These are phyloP conservation scores for Blastocladiella britannica DNA, from an alignment of 192 early-diverging fungal species.

Conservation along the genomic window DNA sequence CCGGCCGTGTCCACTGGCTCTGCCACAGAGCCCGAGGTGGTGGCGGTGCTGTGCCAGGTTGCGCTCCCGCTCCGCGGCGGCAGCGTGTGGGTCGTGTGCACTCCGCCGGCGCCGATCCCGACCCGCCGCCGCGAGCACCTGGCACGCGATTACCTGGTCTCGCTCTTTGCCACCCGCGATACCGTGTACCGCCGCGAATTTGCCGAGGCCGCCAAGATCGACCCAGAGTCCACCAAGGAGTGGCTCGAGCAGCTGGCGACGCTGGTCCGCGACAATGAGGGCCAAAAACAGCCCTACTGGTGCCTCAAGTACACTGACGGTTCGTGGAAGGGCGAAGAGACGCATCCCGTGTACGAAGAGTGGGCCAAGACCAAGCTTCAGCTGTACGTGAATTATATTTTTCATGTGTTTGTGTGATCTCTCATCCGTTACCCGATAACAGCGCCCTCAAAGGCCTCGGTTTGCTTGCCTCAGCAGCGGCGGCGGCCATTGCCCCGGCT, in stretches of 20 bases:
- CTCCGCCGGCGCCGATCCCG: too few species aligned
- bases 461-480: neutral
- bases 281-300: neutral
- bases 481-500: neutral
- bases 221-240: neutral
- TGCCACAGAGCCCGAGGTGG: too few species aligned
- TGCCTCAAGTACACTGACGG: neutral
- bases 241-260: neutral
- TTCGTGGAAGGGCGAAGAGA: too few species aligned
- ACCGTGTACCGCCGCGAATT: neutral
- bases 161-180: neutral
- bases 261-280: too few species aligned
- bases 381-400: neutral
- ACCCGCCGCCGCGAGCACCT: neutral
- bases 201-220: neutral
- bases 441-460: neutral
- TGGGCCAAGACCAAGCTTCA: neutral
- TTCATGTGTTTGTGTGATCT: neutral
- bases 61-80: too few species aligned
- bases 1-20: too few species aligned
- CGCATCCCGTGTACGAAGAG: neutral
- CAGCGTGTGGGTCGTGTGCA: too few species aligned
- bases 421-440: too few species aligned
- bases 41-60: too few species aligned
- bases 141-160: neutral